phyloP scores from a whole-genome alignment of 2,329 filamentous ascomycete genomes.

The Colletotrichum gloeosporioides region DNA sequence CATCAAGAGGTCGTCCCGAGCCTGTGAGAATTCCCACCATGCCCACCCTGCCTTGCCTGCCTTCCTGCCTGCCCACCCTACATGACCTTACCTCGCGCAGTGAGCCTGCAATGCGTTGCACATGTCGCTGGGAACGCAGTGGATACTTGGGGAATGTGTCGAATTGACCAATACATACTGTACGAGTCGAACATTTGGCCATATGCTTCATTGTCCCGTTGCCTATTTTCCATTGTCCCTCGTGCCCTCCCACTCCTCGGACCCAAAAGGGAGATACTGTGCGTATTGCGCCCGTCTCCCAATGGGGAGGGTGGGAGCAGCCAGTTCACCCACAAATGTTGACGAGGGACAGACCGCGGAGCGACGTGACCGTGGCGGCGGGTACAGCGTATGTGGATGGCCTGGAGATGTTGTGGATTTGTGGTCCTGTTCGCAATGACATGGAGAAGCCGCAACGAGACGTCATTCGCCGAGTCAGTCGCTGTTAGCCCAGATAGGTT shows the following conservation, averaged over 20 bases:
- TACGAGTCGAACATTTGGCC: not conserved
- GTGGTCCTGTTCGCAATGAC: not conserved
- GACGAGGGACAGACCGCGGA: not conserved
- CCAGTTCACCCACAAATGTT: not conserved
- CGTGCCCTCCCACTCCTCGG: not conserved
- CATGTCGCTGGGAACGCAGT: not conserved
- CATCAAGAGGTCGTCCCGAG: not conserved
- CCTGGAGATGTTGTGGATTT: slow-evolving; percentile 3
- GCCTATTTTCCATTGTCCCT: not conserved
- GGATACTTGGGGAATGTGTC: not conserved
- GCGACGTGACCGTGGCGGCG: not conserved
- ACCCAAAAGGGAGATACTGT: not conserved
- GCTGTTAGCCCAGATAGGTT: not conserved
- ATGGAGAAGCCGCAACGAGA: not conserved
- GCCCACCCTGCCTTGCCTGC: no score
- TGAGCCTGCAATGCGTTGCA: not conserved
- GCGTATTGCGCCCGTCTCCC: not conserved
- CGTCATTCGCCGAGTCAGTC: slow-evolving; percentile 12
- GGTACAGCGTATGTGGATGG: slow-evolving; percentile 12
- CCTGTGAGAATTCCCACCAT: not conserved
- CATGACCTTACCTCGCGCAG: not conserved
- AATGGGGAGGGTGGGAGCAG: not conserved
- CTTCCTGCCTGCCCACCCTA: not conserved
- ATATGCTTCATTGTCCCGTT: not conserved
- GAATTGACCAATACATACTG: not conserved